Evolutionary conservation across 495 filamentous ascomycete species (phyloP).

Genomic region (Neurospora intermedia): DNA sequence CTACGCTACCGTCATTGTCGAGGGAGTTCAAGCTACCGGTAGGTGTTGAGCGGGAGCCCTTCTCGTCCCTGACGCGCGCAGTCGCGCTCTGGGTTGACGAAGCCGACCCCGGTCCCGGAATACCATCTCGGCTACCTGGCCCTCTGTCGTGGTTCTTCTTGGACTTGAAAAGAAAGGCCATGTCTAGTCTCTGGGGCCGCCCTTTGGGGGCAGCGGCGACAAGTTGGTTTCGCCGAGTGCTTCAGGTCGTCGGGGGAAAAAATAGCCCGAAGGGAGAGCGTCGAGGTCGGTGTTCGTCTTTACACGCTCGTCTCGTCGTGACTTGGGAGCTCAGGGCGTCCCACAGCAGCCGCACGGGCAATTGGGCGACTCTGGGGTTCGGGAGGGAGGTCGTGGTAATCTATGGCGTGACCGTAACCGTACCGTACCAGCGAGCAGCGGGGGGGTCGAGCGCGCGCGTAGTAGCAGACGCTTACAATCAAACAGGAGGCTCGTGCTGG

Average conservation of each 20-base stretch:
- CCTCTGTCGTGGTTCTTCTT: constrained; percentile 51
- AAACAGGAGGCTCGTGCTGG: not conserved
- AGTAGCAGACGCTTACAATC: not conserved
- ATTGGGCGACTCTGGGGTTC: not conserved
- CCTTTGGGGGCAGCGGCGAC: not conserved
- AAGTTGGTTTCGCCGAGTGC: not conserved
- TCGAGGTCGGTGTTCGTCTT: not conserved
- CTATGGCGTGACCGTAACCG: not conserved
- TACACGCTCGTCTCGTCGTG: not conserved
- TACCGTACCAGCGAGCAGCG: not conserved
- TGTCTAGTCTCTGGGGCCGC: constrained; percentile 23
- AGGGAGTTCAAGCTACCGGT: constrained; percentile 44
- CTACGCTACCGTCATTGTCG: constrained; percentile 34
- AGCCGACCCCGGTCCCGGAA: constrained; percentile 26
- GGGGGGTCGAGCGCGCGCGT: not conserved
- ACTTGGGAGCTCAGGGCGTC: not conserved
- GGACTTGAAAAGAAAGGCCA: constrained; percentile 66
- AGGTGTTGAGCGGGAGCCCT: constrained; percentile 39
- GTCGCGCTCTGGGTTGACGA: constrained; percentile 26
- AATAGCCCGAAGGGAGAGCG: not conserved
- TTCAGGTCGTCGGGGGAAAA: not conserved
- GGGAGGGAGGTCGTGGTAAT: not conserved
- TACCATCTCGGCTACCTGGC: constrained; percentile 35
- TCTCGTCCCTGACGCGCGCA: constrained; percentile 37
- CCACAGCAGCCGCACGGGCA: not conserved